Base-by-base conservation (phyloP, 2,329 filamentous ascomycete species). In the Thielaviopsis populi region DNA sequence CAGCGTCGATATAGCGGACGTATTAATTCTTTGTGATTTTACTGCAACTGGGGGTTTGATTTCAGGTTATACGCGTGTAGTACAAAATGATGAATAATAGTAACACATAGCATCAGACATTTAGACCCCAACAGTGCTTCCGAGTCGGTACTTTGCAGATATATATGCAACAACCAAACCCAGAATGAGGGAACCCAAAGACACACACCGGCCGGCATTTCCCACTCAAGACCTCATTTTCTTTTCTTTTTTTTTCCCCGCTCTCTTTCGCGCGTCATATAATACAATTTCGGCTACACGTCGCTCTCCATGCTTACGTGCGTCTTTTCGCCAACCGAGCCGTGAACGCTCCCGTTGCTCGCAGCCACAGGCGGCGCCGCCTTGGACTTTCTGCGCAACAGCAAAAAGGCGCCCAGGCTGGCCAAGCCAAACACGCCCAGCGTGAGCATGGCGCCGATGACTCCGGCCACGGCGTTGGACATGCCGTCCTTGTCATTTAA, bases 401-500 rank as follows among this genome's bases (percentile, higher is more conserved):
- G 3, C 7, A 71, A 59, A 33, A 72, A 71, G 0, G 66, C 62
- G 1, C 64, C 66, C 17, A 67, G 58, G 19, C 59, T 67, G 42
- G 63, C 58, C 41, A 59, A 8, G 11, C 22, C 43, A 46, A 66
- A 63, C 5, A 72, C 69, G 11, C 68, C 72, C 17, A 74, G 69
- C 2, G 71, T 72, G 1, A 73, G 70, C 66, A 72, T 67, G 2
- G 72, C 72, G 17, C 72, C 72, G 24, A 73, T 71, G 1, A 72
- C 72, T 46, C 72, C 72, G 1, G 72, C 72, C 6, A 73, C 70
- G 3, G 68, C 67, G n/a, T 71, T 72, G 3, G 72, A 73, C 67
- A 74, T 71, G 37, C 69, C 69, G 1, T 68, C 63, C 53, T 59
- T 59, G 27, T 33, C 27, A 33, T 13, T 65, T 11, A 66, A 62